Evolutionary conservation across 208 protist genomes (phyloP), one percentile per base, ranked within the genome.

Genomic region (Leishmania tarentolae): DNA sequence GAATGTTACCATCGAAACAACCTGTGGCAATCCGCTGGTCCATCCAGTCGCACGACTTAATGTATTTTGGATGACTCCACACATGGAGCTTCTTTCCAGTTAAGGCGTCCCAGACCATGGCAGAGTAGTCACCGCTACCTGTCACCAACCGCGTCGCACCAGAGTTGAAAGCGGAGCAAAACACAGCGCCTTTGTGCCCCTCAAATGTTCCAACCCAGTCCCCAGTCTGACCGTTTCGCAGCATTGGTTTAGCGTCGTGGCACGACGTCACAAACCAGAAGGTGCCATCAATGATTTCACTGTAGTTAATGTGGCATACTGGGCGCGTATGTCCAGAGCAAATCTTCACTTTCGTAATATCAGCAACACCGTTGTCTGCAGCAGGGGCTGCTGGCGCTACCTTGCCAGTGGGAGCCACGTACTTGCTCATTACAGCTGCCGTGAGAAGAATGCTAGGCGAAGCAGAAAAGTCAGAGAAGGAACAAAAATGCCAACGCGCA

Each of bases 131-230:
- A 46, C 95, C 98, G 69, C 95, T 98, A 50, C 91, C 97, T 15
- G 98, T 99, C n/a, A 96, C 90, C 40, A 98, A 87, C 13, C 88
- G 86, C 65, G 95, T 98, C 2, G 95, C 97, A 40, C 82, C 88
- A 66, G 78, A 31, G 85, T 98, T 97, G 76, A 99, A 96, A 15
- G 89, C 88, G 37, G 94, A 97, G 82, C 93, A 97, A 84, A 97
- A 99, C 28, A 99, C 96, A 3, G 98, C 98, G 68, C 98, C 98
- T 78, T 98, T 98, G 88, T 99, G 98, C 6, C 96, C 98, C 76
- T 98, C 95, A 78, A 99, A 99, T 13, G 96, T 98, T 40, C 98
- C 98, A 37, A 99, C 97, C 97, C 98, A 99, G 82, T 99, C 98
- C 50, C 98, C 97, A 13, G 96, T 99, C 82, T 98, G 91, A 15